Evolutionary conservation across 371 early-diverging fungal genomes (phyloP).

Genomic region (Rhizopus microsporus): DNA sequence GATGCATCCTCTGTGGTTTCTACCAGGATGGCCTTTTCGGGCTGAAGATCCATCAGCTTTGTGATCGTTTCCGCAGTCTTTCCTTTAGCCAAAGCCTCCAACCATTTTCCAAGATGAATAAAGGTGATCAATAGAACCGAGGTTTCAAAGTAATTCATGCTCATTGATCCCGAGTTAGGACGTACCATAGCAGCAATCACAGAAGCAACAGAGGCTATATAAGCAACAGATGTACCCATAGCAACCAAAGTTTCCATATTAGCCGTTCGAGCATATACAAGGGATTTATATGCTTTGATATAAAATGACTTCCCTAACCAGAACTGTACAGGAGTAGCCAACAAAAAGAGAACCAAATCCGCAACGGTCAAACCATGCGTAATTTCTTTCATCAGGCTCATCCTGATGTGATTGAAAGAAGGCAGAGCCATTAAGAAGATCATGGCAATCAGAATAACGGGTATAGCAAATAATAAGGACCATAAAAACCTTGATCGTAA

Average conservation of each 20-base stretch:
- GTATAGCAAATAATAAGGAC: constrained; percentile 61
- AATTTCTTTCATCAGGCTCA: constrained; percentile 36
- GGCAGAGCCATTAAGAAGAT: constrained; percentile 64
- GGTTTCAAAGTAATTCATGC: constrained; percentile 69
- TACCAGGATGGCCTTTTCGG: constrained; percentile 60
- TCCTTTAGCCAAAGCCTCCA: constrained; percentile 71
- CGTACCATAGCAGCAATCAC: constrained; percentile 57
- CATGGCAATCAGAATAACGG: constrained; percentile 63
- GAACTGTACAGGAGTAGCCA: constrained; percentile 63
- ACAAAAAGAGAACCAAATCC: constrained; percentile 50
- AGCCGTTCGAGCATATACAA: constrained; percentile 59
- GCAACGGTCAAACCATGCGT: constrained; percentile 49
- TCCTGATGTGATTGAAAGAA: constrained; percentile 35
- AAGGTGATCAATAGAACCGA: constrained; percentile 69
- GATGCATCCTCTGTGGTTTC: constrained; percentile 10
- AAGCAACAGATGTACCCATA: constrained; percentile 70
- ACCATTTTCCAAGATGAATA: constrained; percentile 70
- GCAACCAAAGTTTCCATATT: constrained; percentile 74
- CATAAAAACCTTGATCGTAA: constrained; percentile 50
- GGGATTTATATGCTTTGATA: constrained; percentile 52
- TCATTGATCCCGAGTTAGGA: constrained; percentile 25
- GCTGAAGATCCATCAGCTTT: constrained; percentile 69
- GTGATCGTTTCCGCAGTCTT: constrained; percentile 72
- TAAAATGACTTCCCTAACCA: constrained; percentile 60
- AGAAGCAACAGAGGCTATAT: constrained; percentile 56